These are phyloP conservation scores for Tetrapisispora phaffii DNA, from an alignment of 805 yeast genomes.

Conservation along the genomic window DNA sequence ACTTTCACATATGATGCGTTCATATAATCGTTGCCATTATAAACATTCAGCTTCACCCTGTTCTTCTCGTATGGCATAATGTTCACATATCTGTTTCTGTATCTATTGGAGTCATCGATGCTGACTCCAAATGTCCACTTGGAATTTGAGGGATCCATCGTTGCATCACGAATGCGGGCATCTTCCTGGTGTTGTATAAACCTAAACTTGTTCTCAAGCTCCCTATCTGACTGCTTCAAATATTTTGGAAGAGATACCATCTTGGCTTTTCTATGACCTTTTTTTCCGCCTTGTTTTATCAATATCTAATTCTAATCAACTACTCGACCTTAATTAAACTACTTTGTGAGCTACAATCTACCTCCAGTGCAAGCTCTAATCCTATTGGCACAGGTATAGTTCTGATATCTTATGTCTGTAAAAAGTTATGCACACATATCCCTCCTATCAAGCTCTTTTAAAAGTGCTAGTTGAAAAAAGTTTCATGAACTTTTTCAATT, in stretches of 20 bases:
- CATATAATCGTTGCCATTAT: conserved; percentile 49
- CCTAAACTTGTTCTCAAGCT: conserved; percentile 24
- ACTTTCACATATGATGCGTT: conserved; percentile 65
- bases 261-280: background rate
- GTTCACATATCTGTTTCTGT: conserved; percentile 50
- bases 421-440: too few species aligned
- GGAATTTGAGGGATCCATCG: conserved; percentile 20
- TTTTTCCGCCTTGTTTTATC: background rate
- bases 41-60: conserved; percentile 36
- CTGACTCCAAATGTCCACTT: conserved; percentile 27
- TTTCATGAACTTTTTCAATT: background rate
- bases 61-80: conserved; percentile 58
- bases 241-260: conserved; percentile 10
- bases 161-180: conserved; percentile 31
- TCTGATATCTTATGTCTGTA: too few species aligned
- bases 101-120: conserved; percentile 17
- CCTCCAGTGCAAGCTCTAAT: too few species aligned
- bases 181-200: conserved; percentile 31
- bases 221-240: conserved; percentile 18
- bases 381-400: too few species aligned
- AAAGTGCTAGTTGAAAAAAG: too few species aligned
- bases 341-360: too few species aligned
- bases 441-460: too few species aligned
- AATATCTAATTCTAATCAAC: too few species aligned
- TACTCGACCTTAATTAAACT: too few species aligned